Evolutionary conservation across 2,329 filamentous ascomycete genomes (phyloP).

Genomic region (Rhytidhysteron rufulum): DNA sequence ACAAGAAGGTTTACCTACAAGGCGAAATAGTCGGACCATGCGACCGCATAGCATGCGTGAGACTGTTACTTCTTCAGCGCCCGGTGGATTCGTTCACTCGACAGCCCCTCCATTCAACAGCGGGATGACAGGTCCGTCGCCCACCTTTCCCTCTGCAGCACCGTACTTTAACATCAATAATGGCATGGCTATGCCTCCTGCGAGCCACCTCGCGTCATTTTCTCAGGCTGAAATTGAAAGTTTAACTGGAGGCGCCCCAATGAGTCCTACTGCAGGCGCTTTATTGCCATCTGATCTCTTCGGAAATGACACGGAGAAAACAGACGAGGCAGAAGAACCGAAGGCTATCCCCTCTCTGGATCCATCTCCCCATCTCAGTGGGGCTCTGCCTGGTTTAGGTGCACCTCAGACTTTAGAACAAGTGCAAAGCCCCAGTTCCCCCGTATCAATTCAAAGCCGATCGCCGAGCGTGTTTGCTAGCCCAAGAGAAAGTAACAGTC

Average conservation of each 20-base stretch:
- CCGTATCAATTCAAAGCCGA: conserved; percentile 39
- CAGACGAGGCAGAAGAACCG: conserved; percentile 25
- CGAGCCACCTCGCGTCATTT: conserved; percentile 30
- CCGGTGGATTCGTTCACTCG: conserved; percentile 31
- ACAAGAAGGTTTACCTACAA: conserved; percentile 26
- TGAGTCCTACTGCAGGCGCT: conserved; percentile 73
- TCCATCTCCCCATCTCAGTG: conserved; percentile 26
- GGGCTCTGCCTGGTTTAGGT: conserved; percentile 40
- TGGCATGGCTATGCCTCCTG: conserved; percentile 54
- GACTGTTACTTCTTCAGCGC: conserved; percentile 23
- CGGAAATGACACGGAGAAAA: conserved; percentile 58
- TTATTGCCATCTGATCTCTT: conserved; percentile 67
- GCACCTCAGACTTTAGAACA: conserved; percentile 34
- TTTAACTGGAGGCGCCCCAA: conserved; percentile 62
- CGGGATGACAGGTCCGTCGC: conserved; percentile 46
- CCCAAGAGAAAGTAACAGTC: conserved; percentile 44
- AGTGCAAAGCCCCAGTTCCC: conserved; percentile 38
- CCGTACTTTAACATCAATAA: conserved; percentile 57
- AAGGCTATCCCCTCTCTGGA: conserved; percentile 20
- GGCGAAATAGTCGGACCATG: conserved; percentile 39
- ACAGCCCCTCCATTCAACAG: conserved; percentile 45
- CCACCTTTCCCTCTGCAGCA: conserved; percentile 48
- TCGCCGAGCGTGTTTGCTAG: conserved; percentile 47
- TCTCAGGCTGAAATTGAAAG: conserved; percentile 62
- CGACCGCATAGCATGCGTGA: conserved; percentile 38